Percentiles rank a stretch among this genome's conserved stretches.
Conservation (phyloP, 441 rosid species). For the Populus hybrid region DNA sequence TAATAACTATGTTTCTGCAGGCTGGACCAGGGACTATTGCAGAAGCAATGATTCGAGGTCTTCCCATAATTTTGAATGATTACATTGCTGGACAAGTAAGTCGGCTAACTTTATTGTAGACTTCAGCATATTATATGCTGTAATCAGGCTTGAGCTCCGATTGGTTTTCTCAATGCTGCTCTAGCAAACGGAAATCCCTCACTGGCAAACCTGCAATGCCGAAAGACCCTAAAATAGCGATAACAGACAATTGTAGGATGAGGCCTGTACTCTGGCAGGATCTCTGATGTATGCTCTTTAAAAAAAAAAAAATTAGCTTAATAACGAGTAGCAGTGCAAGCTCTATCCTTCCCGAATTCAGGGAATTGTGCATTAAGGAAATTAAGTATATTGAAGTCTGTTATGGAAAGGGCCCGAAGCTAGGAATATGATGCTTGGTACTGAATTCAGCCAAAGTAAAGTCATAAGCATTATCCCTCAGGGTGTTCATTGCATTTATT, state of each 20-base stretch:
- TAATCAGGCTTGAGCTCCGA: neutral
- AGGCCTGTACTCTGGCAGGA: no score
- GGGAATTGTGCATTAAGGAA: no score
- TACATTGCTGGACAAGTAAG: conserved; percentile 96
- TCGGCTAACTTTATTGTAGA: conserved; percentile 8
- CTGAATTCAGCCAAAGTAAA: no score
- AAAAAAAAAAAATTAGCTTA: no score
- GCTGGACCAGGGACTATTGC: conserved; percentile 99
- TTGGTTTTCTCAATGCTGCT: neutral
- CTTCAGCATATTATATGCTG: neutral
- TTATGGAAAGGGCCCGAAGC: no score
- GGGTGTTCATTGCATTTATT: no score
- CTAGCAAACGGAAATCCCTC: neutral
- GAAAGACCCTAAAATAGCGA: neutral
- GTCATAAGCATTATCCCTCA: no score
- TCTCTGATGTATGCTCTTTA: no score
- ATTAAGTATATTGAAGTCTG: no score
- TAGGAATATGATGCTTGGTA: no score
- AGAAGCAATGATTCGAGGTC: conserved; percentile 95
- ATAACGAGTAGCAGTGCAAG: neutral
- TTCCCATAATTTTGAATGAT: conserved; percentile 83
- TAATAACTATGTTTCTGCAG: conserved; percentile 33
- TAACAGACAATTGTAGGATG: neutral
- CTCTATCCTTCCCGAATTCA: neutral
- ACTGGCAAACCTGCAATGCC: neutral